Conservation (phyloP, 192 early-diverging fungal genomes). For the Coemansia sp. region DNA sequence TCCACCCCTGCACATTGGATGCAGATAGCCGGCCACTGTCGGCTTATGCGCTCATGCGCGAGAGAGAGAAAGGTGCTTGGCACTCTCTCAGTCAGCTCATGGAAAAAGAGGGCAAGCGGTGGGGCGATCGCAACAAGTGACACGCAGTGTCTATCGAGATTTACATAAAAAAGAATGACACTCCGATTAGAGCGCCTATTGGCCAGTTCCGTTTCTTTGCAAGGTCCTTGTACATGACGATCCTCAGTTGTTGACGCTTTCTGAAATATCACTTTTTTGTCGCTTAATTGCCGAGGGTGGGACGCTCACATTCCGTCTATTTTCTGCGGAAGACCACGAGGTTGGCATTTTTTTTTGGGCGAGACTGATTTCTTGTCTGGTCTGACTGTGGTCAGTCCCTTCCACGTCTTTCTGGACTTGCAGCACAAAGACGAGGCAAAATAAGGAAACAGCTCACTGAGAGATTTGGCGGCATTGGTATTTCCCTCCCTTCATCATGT, state of each 20-base stretch:
- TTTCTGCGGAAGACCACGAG: neutral
- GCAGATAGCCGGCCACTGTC: slow-evolving; percentile 2
- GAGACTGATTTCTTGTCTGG: neutral
- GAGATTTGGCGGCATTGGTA: neutral
- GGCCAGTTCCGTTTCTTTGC: neutral
- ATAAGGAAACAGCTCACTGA: neutral
- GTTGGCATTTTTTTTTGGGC: neutral
- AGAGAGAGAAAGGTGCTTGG: neutral
- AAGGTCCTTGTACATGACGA: neutral
- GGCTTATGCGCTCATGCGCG: neutral
- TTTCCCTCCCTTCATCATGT: neutral
- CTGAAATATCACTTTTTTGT: neutral
- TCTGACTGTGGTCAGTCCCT: neutral
- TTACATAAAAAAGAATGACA: slow-evolving; percentile 7
- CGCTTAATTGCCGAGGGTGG: neutral
- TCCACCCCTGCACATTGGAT: neutral
- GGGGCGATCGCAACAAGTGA: neutral
- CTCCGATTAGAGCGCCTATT: slow-evolving; percentile 3
- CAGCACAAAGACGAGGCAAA: neutral
- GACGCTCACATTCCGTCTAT: neutral
- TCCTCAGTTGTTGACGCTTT: neutral
- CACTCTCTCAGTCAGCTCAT: neutral
- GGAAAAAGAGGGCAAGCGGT: neutral
- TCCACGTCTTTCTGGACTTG: neutral
- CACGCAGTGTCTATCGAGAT: slow-evolving; percentile 4